A percentile compares a stretch with the other conserved stretches of the same genome.
Evolutionary conservation across 2,329 filamentous ascomycete species (phyloP).

Genomic region (Talaromyces sp.): DNA sequence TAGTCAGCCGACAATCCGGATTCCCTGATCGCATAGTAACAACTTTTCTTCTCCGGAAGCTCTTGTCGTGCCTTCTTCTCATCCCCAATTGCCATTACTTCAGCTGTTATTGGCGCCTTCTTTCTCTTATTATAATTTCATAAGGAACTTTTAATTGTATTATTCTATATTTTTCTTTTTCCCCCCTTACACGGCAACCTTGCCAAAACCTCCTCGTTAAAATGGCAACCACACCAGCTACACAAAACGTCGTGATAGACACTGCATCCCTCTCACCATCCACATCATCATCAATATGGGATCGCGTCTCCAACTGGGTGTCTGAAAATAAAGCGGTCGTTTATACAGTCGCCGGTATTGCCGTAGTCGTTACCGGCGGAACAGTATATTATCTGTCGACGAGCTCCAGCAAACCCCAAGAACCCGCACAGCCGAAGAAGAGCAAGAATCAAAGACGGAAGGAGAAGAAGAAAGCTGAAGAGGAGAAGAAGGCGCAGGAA

Average conservation of each 20-base stretch:
- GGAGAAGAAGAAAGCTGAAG: slow-evolving; percentile 67
- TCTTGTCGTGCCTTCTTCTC: not conserved
- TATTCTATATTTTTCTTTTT: slow-evolving; percentile 1
- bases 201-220: not conserved
- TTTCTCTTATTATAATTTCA: slow-evolving; percentile 5
- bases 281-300: slow-evolving; percentile 71
- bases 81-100: slow-evolving; percentile 13
- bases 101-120: not conserved
- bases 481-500: slow-evolving; percentile 51
- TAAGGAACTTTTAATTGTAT: slow-evolving; percentile 14
- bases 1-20: slow-evolving; percentile 9
- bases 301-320: slow-evolving; percentile 85
- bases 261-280: slow-evolving; percentile 40
- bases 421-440: slow-evolving; percentile 55
- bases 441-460: slow-evolving; percentile 89
- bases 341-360: slow-evolving; percentile 93
- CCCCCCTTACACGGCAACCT: not conserved
- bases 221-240: slow-evolving; percentile 14
- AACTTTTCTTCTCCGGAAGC: slow-evolving; percentile 10
- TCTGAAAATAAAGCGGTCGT: slow-evolving; percentile 93
- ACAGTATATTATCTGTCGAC: slow-evolving; percentile 80
- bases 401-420: slow-evolving; percentile 46
- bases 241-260: slow-evolving; percentile 19
- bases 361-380: slow-evolving; percentile 84
- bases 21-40: slow-evolving; percentile 11